These are phyloP conservation scores for Anisodus acutangulus DNA, from an alignment of 257 asterid species.

Conservation along the genomic window DNA sequence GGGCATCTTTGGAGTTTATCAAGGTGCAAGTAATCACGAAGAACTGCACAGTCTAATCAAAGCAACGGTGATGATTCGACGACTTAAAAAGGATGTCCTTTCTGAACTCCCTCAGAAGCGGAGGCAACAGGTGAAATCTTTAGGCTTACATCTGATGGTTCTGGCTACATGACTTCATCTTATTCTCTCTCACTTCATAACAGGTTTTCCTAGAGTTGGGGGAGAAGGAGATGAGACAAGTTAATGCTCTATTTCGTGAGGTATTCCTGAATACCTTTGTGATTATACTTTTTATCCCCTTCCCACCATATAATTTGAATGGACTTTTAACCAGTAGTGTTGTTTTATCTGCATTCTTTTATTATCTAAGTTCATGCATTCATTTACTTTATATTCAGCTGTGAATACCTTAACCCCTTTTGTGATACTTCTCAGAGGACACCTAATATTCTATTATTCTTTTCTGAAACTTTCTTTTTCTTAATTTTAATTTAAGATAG, in stretches of 20 bases:
- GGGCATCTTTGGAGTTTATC: constrained; percentile 89
- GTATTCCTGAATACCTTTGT: constrained; percentile 43
- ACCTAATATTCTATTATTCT: background rate
- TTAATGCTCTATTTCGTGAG: constrained; percentile 81
- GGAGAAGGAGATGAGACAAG: constrained; percentile 75
- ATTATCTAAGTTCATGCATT: background rate
- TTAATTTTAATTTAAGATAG: background rate
- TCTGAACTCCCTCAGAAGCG: constrained; percentile 91
- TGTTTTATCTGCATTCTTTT: constrained; percentile 9
- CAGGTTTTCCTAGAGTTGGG: constrained; percentile 90
- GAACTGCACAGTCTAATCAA: constrained; percentile 96
- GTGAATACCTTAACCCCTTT: background rate
- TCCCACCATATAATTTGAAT: background rate
- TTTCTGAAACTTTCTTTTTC: background rate
- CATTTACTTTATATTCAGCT: background rate
- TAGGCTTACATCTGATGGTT: background rate
- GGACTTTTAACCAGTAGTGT: background rate
- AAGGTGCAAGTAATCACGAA: constrained; percentile 97
- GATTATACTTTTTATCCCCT: constrained; percentile 11
- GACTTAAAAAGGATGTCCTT: constrained; percentile 96
- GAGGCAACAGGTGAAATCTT: constrained; percentile 73
- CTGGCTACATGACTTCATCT: constrained; percentile 27
- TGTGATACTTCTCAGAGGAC: background rate
- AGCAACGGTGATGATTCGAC: constrained; percentile 89
- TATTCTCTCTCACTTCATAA: constrained; percentile 32